A percentile compares a stretch with the other conserved stretches of the same genome.
Conservation (phyloP, 1,139 yeast genomes). For the Kluyveromyces sp. region DNA sequence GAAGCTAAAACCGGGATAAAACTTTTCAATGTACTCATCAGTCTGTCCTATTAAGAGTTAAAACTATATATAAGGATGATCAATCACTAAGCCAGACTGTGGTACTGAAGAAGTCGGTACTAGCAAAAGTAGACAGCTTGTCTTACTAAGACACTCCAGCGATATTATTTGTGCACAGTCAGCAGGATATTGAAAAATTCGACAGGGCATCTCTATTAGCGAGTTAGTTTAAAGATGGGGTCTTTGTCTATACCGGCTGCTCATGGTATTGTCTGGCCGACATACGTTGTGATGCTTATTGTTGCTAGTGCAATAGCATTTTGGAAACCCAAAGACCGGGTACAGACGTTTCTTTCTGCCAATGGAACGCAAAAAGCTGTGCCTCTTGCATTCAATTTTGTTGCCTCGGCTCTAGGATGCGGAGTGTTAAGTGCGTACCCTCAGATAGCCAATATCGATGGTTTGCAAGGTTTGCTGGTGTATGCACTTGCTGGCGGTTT, state of each 20-base stretch:
- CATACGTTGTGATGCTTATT: constrained; percentile 60
- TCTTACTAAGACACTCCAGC: no score
- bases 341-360: constrained; percentile 56
- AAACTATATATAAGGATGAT: not conserved
- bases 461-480: constrained; percentile 80
- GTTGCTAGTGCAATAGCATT: constrained; percentile 55
- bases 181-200: no score
- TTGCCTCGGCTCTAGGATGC: constrained; percentile 92
- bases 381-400: constrained; percentile 78
- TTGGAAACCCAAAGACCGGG: constrained; percentile 37
- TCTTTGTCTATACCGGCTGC: constrained; percentile 43
- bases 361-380: constrained; percentile 75
- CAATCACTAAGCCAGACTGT: not conserved
- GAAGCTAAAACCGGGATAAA: not conserved
- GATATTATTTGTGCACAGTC: no score
- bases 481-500: constrained; percentile 77
- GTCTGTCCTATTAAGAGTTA: not conserved
- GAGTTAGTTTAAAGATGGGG: no score
- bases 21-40: not conserved
- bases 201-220: no score
- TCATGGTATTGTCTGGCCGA: constrained; percentile 70
- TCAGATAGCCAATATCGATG: constrained; percentile 78
- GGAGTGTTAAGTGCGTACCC: constrained; percentile 84
- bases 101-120: not conserved
- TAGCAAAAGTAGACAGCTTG: no score